These are phyloP conservation scores for Malassezia cuniculi DNA, from an alignment of 1,284 basidiomycete species.

Conservation along the genomic window DNA sequence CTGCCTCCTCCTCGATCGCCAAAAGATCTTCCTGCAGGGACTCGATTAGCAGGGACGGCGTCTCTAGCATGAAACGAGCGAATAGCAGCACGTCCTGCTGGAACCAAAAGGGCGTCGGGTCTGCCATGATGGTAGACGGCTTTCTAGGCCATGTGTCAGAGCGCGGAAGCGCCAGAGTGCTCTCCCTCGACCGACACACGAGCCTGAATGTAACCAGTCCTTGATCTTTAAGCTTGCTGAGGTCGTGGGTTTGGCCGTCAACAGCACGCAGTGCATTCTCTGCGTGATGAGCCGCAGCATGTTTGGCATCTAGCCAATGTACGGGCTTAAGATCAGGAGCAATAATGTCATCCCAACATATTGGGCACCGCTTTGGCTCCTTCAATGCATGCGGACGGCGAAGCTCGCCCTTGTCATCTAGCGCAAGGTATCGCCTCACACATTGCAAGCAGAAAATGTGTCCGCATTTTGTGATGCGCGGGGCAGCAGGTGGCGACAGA, in stretches of 20 bases:
- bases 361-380: slow-evolving; percentile 58
- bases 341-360: slow-evolving; percentile 86
- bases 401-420: slow-evolving; percentile 9
- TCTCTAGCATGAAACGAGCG: slow-evolving; percentile 90
- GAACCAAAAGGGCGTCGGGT: slow-evolving; percentile 87
- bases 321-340: slow-evolving; percentile 84
- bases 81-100: slow-evolving; percentile 78
- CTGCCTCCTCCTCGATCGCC: slow-evolving; percentile 56
- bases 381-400: slow-evolving; percentile 1
- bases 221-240: slow-evolving; percentile 8
- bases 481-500: slow-evolving; percentile 73
- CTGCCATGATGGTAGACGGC: slow-evolving; percentile 60
- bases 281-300: slow-evolving; percentile 16
- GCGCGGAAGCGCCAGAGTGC: slow-evolving; percentile 83
- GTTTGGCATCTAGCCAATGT: slow-evolving; percentile 49
- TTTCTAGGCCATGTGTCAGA: slow-evolving; percentile 69
- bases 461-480: slow-evolving; percentile 92
- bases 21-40: slow-evolving; percentile 64
- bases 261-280: too few relatives aligned
- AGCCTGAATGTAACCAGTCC: slow-evolving; percentile 66
- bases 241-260: too few relatives aligned
- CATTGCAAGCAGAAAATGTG: slow-evolving; percentile 55
- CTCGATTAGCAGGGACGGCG: slow-evolving; percentile 59
- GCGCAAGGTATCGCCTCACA: slow-evolving; percentile 60
- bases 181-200: slow-evolving; percentile 82